These are phyloP conservation scores for Penicillium sumatraense DNA, from an alignment of 2,329 filamentous ascomycete species.

Conservation along the genomic window DNA sequence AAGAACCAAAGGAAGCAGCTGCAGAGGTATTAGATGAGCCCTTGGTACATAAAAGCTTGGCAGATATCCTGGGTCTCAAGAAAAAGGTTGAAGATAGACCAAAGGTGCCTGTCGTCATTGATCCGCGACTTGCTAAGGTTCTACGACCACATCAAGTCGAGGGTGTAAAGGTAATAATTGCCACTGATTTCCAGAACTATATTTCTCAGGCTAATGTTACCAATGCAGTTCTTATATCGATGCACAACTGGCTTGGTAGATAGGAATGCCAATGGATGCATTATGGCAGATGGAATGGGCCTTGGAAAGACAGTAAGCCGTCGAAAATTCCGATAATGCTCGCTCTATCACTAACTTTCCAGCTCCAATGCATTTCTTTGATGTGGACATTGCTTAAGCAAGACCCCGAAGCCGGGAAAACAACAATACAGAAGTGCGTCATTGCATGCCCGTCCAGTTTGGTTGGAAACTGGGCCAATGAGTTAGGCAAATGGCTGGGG, in stretches of 20 bases:
- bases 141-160: conserved; percentile 96
- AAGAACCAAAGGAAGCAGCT: conserved; percentile 49
- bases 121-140: conserved; percentile 85
- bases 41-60: conserved; percentile 89
- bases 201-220: conserved; percentile 15
- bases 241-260: conserved; percentile 97
- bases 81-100: conserved; percentile 85
- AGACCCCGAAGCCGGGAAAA: conserved; percentile 89
- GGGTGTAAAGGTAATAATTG: conserved; percentile 77
- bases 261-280: conserved; percentile 90
- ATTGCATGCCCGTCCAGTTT: conserved; percentile 96
- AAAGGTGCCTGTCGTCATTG: conserved; percentile 95
- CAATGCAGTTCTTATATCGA: conserved; percentile 76
- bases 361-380: conserved; percentile 89
- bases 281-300: conserved; percentile 99
- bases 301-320: conserved; percentile 77
- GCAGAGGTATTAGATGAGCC: conserved; percentile 72
- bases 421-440: conserved; percentile 93
- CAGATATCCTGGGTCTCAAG: conserved; percentile 92
- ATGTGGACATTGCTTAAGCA: conserved; percentile 98
- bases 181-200: background rate
- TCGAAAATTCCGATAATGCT: background rate
- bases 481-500: conserved; percentile 93
- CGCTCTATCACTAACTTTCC: conserved; percentile 24
- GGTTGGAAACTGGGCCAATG: conserved; percentile 97